Evolutionary conservation across 202 grass and related monocot genomes (phyloP).

Genomic region (Hordeum pubiflorum): DNA sequence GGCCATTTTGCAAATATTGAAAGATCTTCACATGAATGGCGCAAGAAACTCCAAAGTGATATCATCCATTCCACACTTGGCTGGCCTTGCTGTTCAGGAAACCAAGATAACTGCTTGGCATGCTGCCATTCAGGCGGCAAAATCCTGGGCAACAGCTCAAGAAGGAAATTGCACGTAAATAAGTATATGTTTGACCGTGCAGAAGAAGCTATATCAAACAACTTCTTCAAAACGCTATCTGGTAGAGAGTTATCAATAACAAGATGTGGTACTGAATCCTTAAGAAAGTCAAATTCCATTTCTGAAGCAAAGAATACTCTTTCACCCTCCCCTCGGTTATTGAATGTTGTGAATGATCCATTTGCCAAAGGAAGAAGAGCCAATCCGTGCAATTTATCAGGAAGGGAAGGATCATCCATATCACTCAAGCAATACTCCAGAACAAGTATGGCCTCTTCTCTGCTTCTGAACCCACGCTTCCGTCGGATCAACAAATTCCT

Average conservation of each 20-base stretch:
- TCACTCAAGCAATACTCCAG: slow-evolving; percentile 94
- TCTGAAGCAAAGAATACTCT: slow-evolving; percentile 72
- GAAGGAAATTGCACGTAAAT: slow-evolving; percentile 66
- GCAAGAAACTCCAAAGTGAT: slow-evolving; percentile 78
- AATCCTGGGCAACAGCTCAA: slow-evolving; percentile 85
- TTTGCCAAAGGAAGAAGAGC: slow-evolving; percentile 87
- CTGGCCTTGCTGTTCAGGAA: slow-evolving; percentile 67
- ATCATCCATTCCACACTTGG: slow-evolving; percentile 81
- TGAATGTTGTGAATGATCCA: slow-evolving; percentile 76
- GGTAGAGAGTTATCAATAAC: slow-evolving; percentile 74
- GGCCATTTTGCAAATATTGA: slow-evolving; percentile 84
- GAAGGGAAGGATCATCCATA: slow-evolving; percentile 46
- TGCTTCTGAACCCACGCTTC: slow-evolving; percentile 67
- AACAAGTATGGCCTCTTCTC: slow-evolving; percentile 70
- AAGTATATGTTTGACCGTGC: slow-evolving; percentile 62
- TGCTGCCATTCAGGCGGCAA: slow-evolving; percentile 92
- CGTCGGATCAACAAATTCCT: slow-evolving; percentile 82
- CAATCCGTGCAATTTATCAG: slow-evolving; percentile 75
- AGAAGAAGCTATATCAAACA: slow-evolving; percentile 72
- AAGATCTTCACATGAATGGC: slow-evolving; percentile 68
- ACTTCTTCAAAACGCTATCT: slow-evolving; percentile 57
- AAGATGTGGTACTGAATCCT: slow-evolving; percentile 69
- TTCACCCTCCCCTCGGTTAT: slow-evolving; percentile 64
- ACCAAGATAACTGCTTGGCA: slow-evolving; percentile 65
- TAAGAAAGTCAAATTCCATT: slow-evolving; percentile 84